These are phyloP conservation scores for Aspergillus tubingensis DNA, from an alignment of 2,329 filamentous ascomycete species.

Conservation along the genomic window DNA sequence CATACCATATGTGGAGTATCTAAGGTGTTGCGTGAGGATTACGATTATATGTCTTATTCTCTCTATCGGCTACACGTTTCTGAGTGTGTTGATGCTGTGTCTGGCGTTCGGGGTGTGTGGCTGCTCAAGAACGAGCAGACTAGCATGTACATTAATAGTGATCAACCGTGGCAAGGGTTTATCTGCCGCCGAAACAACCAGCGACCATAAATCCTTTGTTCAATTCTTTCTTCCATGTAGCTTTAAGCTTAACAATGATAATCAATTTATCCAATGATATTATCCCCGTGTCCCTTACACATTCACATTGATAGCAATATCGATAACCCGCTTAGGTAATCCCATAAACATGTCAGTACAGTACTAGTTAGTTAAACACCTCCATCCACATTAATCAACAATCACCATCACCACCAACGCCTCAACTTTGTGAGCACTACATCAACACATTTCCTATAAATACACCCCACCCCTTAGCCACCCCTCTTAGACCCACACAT, in stretches of 20 bases:
- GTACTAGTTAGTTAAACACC: no score
- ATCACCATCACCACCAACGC: no score
- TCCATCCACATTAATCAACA: no score
- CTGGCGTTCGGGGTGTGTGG: not conserved
- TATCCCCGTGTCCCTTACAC: no score
- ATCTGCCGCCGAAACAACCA: not conserved
- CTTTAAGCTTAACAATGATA: not conserved
- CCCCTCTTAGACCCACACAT: not conserved
- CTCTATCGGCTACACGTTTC: not conserved
- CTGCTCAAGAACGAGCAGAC: not conserved
- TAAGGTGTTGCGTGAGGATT: conserved; percentile 14
- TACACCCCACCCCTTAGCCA: not conserved
- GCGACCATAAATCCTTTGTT: not conserved
- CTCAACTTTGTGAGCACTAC: not conserved
- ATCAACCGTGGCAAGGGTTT: not conserved
- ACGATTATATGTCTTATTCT: not conserved
- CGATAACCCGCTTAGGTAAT: no score
- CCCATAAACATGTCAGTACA: no score
- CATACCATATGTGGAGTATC: conserved; percentile 8
- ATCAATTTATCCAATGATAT: not conserved
- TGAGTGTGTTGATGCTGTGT: not conserved
- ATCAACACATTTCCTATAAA: not conserved
- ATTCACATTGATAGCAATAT: no score
- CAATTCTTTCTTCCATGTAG: not conserved
- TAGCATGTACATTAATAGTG: conserved; percentile 8